Evolutionary conservation across 1,284 basidiomycete genomes (phyloP).

Genomic region (Phylloporus sp.): DNA sequence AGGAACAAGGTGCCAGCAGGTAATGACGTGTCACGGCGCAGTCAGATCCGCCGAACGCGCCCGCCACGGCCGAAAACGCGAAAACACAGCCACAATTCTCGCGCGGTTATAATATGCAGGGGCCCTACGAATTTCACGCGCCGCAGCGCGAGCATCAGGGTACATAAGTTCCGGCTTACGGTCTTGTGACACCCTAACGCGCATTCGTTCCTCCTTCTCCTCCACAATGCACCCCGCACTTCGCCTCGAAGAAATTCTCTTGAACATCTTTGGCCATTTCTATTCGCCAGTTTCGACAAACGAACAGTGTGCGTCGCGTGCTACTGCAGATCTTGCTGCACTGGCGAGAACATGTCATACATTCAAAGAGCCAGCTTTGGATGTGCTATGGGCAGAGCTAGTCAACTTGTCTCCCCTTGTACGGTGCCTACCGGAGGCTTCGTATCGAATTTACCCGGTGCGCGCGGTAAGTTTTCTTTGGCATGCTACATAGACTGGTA

Average conservation of each 20-base stretch:
- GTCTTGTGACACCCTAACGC: too few species aligned
- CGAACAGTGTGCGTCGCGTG: neutral
- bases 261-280: conserved; percentile 27
- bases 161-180: too few species aligned
- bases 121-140: too few species aligned
- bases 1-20: too few species aligned
- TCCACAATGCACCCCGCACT: conserved; percentile 30
- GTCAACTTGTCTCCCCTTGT: conserved; percentile 31
- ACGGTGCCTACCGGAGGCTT: conserved; percentile 32
- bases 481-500: neutral
- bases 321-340: conserved; percentile 25
- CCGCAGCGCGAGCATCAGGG: too few species aligned
- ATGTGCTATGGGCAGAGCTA: conserved; percentile 34
- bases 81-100: too few species aligned
- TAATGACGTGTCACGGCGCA: too few species aligned
- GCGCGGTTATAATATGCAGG: too few species aligned
- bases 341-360: conserved; percentile 32
- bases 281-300: neutral
- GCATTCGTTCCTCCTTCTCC: neutral
- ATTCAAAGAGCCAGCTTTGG: conserved; percentile 38
- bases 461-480: conserved; percentile 13
- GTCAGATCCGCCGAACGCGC: too few species aligned
- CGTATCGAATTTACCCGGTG: conserved; percentile 23
- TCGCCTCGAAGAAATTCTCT: conserved; percentile 29
- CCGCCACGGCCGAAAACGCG: too few species aligned